These are phyloP conservation scores for Centaurea solstitialis DNA, from an alignment of 129 eudicot genomes.

Conservation along the genomic window DNA sequence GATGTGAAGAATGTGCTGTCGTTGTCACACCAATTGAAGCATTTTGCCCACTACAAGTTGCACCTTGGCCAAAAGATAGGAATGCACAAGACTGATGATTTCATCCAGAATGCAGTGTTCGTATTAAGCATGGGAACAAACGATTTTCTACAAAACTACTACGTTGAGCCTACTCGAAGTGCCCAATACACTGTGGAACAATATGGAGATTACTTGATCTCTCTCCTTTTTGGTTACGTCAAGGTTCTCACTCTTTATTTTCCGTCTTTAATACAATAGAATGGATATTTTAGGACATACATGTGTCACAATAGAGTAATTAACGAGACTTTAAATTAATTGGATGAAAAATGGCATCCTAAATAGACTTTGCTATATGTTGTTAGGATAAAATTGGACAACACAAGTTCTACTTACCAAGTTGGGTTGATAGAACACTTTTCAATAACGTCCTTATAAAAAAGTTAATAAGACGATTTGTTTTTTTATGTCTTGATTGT, in stretches of 20 bases:
- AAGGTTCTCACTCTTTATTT: conserved; percentile 33
- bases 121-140: conserved; percentile 60
- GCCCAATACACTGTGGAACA: conserved; percentile 48
- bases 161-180: conserved; percentile 37
- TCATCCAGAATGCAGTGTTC: conserved; percentile 35
- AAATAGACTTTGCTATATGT: background rate
- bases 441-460: background rate
- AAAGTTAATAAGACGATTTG: background rate
- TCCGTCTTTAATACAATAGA: background rate
- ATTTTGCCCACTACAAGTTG: conserved; percentile 52
- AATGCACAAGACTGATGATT: conserved; percentile 27
- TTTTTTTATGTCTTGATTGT: background rate
- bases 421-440: no score
- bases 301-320: background rate
- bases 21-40: conserved; percentile 45
- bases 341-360: background rate
- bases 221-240: conserved; percentile 36
- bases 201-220: conserved; percentile 48
- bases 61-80: conserved; percentile 41
- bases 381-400: background rate
- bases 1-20: conserved; percentile 41
- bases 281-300: background rate
- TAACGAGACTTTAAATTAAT: background rate
- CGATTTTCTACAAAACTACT: conserved; percentile 62
- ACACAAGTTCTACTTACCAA: background rate